Evolutionary conservation across 1,139 yeast genomes (phyloP), one percentile per base, ranked within the genome.

Genomic region (Candida anutae): DNA sequence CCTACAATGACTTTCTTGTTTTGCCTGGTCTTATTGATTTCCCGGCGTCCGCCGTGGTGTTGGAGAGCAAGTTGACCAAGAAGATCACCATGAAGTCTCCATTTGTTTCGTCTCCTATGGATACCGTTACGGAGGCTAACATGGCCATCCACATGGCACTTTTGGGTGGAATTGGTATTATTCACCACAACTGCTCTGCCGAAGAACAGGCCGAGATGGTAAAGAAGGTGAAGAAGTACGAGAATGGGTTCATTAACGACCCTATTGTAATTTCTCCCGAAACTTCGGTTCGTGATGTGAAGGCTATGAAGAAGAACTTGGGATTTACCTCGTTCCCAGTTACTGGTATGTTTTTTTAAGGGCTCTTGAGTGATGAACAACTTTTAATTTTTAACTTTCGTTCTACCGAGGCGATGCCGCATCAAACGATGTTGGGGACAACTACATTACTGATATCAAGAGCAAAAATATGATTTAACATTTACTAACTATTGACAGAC

Each of bases 151-250:
- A 87, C 64, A 88, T 90, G 96, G 97, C 99, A 45, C 74, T 90
- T 45, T 75, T 88, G 47, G 99, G 99, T 56, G 99, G 99, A 62
- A 87, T 90, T 58, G 99, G 99, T 74, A 84, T 93, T 50, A 79
- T 90, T 47, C 99, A 90, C 62, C 97, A 90, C 70, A 90, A 90
- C 72, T 88, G 96, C 66, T 58, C 94, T 35, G 72, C 94, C 37
- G 97, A 90, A 29, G 97, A 87, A 58, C 99, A 90, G 67, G 98
- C 98, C 37, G 95, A 77, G 44, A 90, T 90, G 98, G 98, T 90
- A 39, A 82, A 73, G 59, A 83, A 83, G 64, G 99, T 90, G 45
- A 90, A 90, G 74, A 87, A 83, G 62, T 90, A 69, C 63, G 98
- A 90, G 69, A 90, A 90, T 57, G 99, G 99, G 24, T 90, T 90